These are phyloP conservation scores for Kurtzmaniella quercitrusa DNA, from an alignment of 1,139 yeast species.

Conservation along the genomic window DNA sequence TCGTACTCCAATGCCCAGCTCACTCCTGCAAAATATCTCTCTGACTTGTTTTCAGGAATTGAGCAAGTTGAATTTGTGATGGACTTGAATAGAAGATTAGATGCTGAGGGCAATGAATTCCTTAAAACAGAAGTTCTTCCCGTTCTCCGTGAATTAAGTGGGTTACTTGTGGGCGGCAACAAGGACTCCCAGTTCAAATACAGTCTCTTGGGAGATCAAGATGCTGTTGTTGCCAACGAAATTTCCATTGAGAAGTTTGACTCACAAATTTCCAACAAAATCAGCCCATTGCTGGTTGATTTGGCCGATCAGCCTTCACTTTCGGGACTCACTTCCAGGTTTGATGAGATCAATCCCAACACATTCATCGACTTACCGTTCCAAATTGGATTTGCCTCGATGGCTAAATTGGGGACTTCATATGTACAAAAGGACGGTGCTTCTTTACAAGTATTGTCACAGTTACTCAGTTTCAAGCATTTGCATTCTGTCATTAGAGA, in stretches of 20 bases:
- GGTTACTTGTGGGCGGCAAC: constrained; percentile 35
- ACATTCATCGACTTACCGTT: constrained; percentile 73
- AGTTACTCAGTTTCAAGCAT: constrained; percentile 74
- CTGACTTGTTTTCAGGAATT: constrained; percentile 67
- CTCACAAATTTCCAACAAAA: constrained; percentile 3
- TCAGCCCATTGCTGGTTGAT: background rate
- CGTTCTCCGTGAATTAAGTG: constrained; percentile 53
- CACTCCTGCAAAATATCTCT: constrained; percentile 55
- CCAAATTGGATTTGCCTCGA: constrained; percentile 82
- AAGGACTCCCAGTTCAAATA: constrained; percentile 34
- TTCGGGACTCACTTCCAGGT: constrained; percentile 1
- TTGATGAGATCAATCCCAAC: constrained; percentile 11
- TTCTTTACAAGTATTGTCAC: constrained; percentile 75
- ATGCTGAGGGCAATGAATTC: constrained; percentile 46
- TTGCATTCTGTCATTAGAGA: constrained; percentile 89
- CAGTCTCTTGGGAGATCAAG: constrained; percentile 57
- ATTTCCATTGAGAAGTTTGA: constrained; percentile 34
- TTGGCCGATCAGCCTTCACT: background rate
- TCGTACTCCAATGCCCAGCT: constrained; percentile 63
- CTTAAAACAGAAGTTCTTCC: constrained; percentile 57
- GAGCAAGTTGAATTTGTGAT: constrained; percentile 70
- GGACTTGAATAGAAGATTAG: constrained; percentile 51
- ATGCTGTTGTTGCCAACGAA: constrained; percentile 39
- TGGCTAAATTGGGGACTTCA: constrained; percentile 62
- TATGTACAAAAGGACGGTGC: constrained; percentile 78